Conservation (phyloP, 2,329 filamentous ascomycete genomes). For the Elsinoe perseae region DNA sequence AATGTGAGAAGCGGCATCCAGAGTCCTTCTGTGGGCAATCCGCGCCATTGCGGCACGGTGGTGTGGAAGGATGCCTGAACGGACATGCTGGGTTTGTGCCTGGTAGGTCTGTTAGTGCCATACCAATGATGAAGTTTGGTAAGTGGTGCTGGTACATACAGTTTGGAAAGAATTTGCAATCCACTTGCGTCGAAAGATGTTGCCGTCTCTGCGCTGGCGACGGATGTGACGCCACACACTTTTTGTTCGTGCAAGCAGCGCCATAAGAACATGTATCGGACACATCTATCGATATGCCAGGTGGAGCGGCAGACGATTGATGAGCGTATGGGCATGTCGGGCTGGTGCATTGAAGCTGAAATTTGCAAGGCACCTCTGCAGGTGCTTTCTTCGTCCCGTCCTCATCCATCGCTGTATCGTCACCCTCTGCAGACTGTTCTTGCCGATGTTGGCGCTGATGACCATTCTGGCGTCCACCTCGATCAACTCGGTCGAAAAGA, state of each 20-base stretch:
- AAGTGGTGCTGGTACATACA: conserved; percentile 38
- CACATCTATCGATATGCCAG: conserved; percentile 68
- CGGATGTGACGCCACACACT: conserved; percentile 86
- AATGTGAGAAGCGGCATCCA: conserved; percentile 85
- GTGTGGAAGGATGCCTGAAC: conserved; percentile 82
- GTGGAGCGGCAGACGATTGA: conserved; percentile 82
- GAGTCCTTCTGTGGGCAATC: conserved; percentile 55
- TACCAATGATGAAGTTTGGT: neutral
- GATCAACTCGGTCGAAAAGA: conserved; percentile 65
- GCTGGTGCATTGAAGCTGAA: conserved; percentile 81
- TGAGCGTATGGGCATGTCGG: conserved; percentile 88
- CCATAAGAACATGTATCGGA: conserved; percentile 76
- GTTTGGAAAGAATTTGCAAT: conserved; percentile 87
- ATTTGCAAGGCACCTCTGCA: conserved; percentile 70
- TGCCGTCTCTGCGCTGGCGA: conserved; percentile 68
- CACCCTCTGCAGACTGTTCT: conserved; percentile 26
- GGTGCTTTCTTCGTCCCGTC: conserved; percentile 42
- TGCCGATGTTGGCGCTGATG: conserved; percentile 38
- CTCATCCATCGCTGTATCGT: conserved; percentile 50
- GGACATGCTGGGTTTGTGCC: conserved; percentile 71
- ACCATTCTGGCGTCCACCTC: conserved; percentile 45
- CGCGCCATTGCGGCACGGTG: conserved; percentile 81
- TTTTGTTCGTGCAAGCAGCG: conserved; percentile 88
- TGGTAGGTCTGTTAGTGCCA: conserved; percentile 1
- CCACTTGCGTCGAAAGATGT: conserved; percentile 65